Evolutionary conservation across 192 early-diverging fungal genomes (phyloP), one percentile per base, ranked within the genome.

Genomic region (Entomortierella lignicola): DNA sequence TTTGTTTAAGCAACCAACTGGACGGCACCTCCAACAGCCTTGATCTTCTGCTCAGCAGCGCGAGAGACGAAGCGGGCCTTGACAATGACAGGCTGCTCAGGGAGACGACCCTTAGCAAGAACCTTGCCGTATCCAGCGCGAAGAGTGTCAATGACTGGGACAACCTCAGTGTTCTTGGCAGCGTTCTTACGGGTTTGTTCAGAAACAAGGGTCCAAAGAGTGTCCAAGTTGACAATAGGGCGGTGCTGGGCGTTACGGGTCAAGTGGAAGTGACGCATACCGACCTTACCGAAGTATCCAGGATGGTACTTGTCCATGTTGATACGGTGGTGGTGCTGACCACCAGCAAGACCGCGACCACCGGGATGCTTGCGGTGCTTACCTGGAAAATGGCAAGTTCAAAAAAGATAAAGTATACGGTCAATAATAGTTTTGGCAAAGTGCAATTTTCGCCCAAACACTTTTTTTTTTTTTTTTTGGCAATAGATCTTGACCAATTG

Each of bases 291-390:
- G 81, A 97, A 99, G 95, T 99, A 99, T 85, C 98, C 98, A 74
- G 98, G 98, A 90, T 99, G 98, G 93, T 96, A 98, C 93, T 96
- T 99, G 89, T 99, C 98, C 94, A 99, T 96, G 91, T 98, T 96
- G 88, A 98, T 98, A 81, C 97, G 92, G 91, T 99, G 96, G 87
- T 99, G 98, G 88, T 98, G 96, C 86, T 94, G 92, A 91, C 98
- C 98, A 94, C 98, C 97, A 86, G 98, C 98, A 82, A 98, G 88
- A 99, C 98, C 98, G 86, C 98, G 93, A 92, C 96, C 97, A 85
- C 97, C 98, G 80, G 98, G 96, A 87, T 99, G 98, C 92, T 99
- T 99, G 77, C 97, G 90, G 92, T 99, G 97, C 92, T 99, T 99
- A 60, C 95, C 86, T 87, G 60, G 39, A 34, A 55, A 21, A 41